Conservation (phyloP, 257 asterid species). For the Mitragyna speciosa region DNA sequence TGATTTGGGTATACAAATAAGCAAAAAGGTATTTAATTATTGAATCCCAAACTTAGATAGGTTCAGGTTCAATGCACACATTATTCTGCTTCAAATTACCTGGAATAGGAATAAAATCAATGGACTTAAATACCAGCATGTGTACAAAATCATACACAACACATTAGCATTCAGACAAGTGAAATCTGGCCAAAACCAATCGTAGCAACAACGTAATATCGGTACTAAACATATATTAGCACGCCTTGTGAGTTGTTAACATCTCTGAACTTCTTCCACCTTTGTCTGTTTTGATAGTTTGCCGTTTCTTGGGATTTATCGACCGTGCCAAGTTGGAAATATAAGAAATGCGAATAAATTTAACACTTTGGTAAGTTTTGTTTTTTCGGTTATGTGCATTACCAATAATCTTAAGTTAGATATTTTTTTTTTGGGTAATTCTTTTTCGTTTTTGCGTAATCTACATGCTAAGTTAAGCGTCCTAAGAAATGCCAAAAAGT, state of each 20-base stretch:
- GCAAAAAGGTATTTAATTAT: background rate
- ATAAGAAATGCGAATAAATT: too few species aligned
- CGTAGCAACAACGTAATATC: background rate
- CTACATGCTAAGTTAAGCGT: background rate
- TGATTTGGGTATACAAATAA: background rate
- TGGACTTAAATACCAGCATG: too few species aligned
- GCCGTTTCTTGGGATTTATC: background rate
- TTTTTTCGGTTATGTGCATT: background rate
- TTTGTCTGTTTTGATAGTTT: background rate
- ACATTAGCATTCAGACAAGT: too few species aligned
- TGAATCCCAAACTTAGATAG: background rate
- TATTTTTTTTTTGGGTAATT: background rate
- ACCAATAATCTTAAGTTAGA: background rate
- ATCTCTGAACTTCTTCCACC: background rate
- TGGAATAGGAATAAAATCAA: background rate
- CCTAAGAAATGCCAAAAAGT: background rate
- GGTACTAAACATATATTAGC: background rate
- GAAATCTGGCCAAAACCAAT: background rate
- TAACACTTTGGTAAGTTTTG: background rate
- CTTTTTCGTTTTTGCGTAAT: background rate
- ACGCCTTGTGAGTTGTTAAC: background rate
- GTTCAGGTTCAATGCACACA: background rate
- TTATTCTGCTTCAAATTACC: background rate
- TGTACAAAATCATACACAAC: background rate
- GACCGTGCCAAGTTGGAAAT: background rate